Evolutionary conservation across 768 basidiomycete species (phyloP).

Genomic region (Psilocybe azurescens): DNA sequence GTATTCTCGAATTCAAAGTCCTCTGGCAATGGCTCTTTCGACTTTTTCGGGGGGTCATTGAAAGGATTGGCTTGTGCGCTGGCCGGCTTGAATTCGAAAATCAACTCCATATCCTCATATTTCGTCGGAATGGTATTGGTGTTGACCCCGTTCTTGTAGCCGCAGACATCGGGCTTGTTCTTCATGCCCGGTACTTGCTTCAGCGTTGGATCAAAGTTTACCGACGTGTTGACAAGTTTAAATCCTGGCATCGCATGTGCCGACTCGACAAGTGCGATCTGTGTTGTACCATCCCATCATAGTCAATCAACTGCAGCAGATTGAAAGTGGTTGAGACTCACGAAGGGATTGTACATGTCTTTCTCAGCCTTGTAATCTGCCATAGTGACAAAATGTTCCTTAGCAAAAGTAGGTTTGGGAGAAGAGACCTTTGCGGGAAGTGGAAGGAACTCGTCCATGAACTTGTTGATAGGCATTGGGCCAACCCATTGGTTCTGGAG

Average conservation of each 20-base stretch:
- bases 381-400: background rate
- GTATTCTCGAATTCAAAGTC: conserved; percentile 9
- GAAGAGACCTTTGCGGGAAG: background rate
- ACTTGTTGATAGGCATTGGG: conserved; percentile 8
- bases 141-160: background rate
- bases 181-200: background rate
- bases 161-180: conserved; percentile 5
- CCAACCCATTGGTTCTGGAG: conserved; percentile 12
- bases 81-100: conserved; percentile 23
- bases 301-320: too few species aligned
- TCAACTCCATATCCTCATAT: background rate
- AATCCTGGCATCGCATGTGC: conserved; percentile 1
- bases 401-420: background rate
- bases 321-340: background rate
- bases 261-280: conserved; percentile 2
- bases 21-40: background rate
- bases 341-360: conserved; percentile 14
- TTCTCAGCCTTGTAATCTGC: background rate
- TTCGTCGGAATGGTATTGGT: too few species aligned
- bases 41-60: background rate
- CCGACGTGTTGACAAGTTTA: conserved; percentile 13
- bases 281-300: background rate
- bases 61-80: conserved; percentile 17
- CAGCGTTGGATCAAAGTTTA: background rate
- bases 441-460: conserved; percentile 4